Evolutionary conservation across 768 basidiomycete species (phyloP), one percentile per base, ranked within the genome.

Genomic region (Lactarius psammicola): DNA sequence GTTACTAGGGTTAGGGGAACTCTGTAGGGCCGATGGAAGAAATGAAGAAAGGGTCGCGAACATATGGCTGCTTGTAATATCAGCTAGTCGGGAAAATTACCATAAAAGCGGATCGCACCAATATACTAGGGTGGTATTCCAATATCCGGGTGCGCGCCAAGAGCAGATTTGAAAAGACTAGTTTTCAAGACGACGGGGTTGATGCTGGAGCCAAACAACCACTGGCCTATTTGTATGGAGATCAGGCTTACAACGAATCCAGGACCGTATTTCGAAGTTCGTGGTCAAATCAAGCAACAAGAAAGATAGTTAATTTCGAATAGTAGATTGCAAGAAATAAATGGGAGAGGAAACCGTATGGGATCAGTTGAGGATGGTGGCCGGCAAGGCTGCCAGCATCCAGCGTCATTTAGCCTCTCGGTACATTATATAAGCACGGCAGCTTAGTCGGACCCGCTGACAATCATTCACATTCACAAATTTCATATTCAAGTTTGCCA

Each of bases 1-100:
- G 2, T 55, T 67, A 18, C 28, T 46, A 55, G 66, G 66, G 57
- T 63, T 67, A 54, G 66, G 66, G 57, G 66, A 67, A 5, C 51
- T 42, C 42, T 67, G 66, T 55, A 67, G 66, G 8, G 61, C 65
- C 1, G 61, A 66, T 49, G 65, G 65, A 10, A 66, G 65, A 59
- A 66, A 63, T 30, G 65, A 66, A 10, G 65, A 66, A 15, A 66
- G 61, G 49, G 65, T 66, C 8, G 65, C 65, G 40, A 66, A 63
- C 65, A 66, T 49, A 49, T 63, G 40, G 44, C 61, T 66, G 18
- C n/a, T 49, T 51, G 54, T 38, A 11, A 66, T 54, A 23, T 56
- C 17, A 66, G 60, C 56, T 33, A 20, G 28, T 56, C 20, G 23
- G 28, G 13, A 44, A 9, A 31, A 34, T 23, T 33, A 26, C 23